Base-by-base conservation (phyloP, 2,329 filamentous ascomycete genomes). In the Alternaria metachromatica region DNA sequence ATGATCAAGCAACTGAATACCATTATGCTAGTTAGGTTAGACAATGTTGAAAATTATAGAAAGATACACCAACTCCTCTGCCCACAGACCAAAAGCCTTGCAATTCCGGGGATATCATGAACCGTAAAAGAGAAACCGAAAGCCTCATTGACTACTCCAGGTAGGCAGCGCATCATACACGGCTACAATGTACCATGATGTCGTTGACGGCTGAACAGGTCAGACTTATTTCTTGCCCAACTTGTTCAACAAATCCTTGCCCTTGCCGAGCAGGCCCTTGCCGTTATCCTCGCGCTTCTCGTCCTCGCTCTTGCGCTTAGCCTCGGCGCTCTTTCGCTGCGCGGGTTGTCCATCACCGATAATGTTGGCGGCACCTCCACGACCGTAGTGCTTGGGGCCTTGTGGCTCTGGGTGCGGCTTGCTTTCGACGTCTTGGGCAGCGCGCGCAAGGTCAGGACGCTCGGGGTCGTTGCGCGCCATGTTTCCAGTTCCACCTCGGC, bases 401-500 rank as follows among this genome's bases (percentile, higher is more conserved):
- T 88, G 88, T 46, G 84, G 79, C 60, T 88, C 86, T 66, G 88
- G 76, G 63, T 73, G 71, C 3, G 68, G 69, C 10, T 73, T 71
- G 6, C 88, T 87, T 63, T 90, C 88, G 64, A 97, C 92, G 74
- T 97, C 94, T 80, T 98, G 95, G 45, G 89, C 89, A 58, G 88
- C 85, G 67, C 94, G 90, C 37, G 94, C 93, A 77, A 92, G 76
- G 66, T 87, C 85, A 9, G 88, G 86, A 66, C 83, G 88, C 45
- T 85, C 82, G 4, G 90, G 88, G 72, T 96, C 90, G 66, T 88
- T 88, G 76, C 90, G 90, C 51, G 91, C 89, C 91, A 97, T 97
- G 84, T 97, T 97, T 64, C 94, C 94, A 5, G 88, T 90, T 65
- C 94, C 94, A 60, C 94, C 94, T 55, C 94, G 92, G 60, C 94